A percentile compares a stretch with the other conserved stretches of the same genome.
Evolutionary conservation across 345 rosid genomes (phyloP).

Genomic region (Xanthoceras sorbifolium): DNA sequence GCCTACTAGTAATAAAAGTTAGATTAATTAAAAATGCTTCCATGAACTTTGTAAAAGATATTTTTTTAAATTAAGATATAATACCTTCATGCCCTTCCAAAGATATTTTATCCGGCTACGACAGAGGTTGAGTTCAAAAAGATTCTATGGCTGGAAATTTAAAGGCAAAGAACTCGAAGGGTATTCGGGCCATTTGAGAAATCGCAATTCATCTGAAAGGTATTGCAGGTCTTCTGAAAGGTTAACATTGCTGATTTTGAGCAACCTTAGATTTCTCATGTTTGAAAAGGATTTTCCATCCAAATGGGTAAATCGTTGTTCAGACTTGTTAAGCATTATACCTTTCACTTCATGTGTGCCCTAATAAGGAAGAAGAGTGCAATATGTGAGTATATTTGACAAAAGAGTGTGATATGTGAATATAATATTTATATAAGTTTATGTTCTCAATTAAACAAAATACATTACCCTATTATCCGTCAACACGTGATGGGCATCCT

Average conservation of each 20-base stretch:
- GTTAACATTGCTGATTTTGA: neutral
- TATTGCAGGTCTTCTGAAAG: neutral
- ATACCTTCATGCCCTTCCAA: neutral
- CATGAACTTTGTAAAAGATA: neutral
- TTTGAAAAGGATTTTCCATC: neutral
- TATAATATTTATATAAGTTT: neutral
- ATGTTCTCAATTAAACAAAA: neutral
- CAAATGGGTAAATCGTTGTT: neutral
- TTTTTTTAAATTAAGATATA: neutral
- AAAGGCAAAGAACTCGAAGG: neutral
- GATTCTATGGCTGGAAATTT: neutral
- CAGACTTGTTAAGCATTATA: neutral
- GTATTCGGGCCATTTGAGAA: neutral
- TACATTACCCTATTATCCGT: neutral
- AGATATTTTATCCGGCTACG: neutral
- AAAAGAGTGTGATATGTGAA: neutral
- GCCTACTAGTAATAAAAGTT: neutral
- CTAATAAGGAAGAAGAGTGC: neutral
- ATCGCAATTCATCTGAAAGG: neutral
- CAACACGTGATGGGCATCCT: constrained; percentile 12
- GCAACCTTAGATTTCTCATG: neutral
- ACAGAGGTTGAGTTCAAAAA: neutral
- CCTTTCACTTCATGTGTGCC: neutral
- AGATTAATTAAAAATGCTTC: neutral
- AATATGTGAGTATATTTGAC: neutral